Conservation (phyloP, 768 basidiomycete species). For the Arthromyces matolae region DNA sequence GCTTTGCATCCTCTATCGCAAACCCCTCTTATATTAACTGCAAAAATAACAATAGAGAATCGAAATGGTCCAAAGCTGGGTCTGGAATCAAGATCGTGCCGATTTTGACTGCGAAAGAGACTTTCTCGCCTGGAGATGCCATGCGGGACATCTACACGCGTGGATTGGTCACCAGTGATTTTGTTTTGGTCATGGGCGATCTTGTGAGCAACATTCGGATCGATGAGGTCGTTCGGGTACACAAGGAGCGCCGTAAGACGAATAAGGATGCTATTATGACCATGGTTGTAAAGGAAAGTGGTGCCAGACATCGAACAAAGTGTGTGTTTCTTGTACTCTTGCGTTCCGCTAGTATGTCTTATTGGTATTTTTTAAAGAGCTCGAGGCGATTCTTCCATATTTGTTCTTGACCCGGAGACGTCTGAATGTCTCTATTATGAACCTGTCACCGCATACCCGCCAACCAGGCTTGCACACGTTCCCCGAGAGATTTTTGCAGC, state of each 20-base stretch:
- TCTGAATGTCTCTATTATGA: conserved; percentile 86
- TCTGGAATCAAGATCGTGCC: conserved; percentile 81
- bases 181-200: conserved; percentile 88
- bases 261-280: conserved; percentile 97
- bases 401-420: conserved; percentile 72
- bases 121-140: conserved; percentile 86
- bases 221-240: conserved; percentile 82
- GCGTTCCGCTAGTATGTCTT: not conserved
- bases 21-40: conserved; percentile 9
- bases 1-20: conserved; percentile 5
- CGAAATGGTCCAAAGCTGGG: conserved; percentile 80
- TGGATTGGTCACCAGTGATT: conserved; percentile 86
- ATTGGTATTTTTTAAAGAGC: conserved; percentile 43
- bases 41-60: conserved; percentile 49
- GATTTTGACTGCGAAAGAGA: conserved; percentile 81
- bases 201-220: conserved; percentile 91
- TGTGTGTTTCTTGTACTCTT: conserved; percentile 31
- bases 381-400: conserved; percentile 69
- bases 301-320: conserved; percentile 70
- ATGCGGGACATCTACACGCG: conserved; percentile 93
- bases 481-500: conserved; percentile 73
- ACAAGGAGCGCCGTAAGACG: conserved; percentile 80
- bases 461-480: conserved; percentile 54
- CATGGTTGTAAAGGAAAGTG: conserved; percentile 85
- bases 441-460: conserved; percentile 66